phyloP scores from a whole-genome alignment of 768 basidiomycete species.

The Austroboletus festivus region DNA sequence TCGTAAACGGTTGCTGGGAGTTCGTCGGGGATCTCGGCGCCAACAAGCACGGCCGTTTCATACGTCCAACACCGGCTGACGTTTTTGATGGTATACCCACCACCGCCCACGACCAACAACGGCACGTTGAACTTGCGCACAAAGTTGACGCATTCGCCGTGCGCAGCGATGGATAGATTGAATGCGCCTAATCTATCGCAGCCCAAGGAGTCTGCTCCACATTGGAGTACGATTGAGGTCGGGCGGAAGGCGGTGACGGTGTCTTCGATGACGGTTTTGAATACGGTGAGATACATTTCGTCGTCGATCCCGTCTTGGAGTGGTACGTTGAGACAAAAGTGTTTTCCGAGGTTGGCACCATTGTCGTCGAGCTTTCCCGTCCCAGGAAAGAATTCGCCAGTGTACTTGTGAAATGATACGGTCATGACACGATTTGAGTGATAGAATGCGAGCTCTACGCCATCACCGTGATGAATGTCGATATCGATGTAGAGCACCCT shows the following conservation, averaged over 20 bases:
- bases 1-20: conserved; percentile 90
- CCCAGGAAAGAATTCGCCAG: conserved; percentile 96
- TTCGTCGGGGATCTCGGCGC: conserved; percentile 76
- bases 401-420: conserved; percentile 99
- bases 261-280: conserved; percentile 95
- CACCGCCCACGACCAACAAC: conserved; percentile 88
- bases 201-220: conserved; percentile 94
- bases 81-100: conserved; percentile 95
- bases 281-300: conserved; percentile 91
- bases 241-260: conserved; percentile 88
- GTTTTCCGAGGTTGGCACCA: conserved; percentile 81
- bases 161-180: conserved; percentile 95
- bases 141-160: conserved; percentile 97
- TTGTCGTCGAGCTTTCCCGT: conserved; percentile 96
- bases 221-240: conserved; percentile 89
- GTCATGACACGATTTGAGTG: conserved; percentile 98
- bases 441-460: conserved; percentile 97
- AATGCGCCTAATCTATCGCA: conserved; percentile 95
- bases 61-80: conserved; percentile 99
- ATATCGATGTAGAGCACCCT: conserved; percentile 98
- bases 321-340: conserved; percentile 94
- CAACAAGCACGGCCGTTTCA: conserved; percentile 92
- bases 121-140: conserved; percentile 92
- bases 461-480: conserved; percentile 98
- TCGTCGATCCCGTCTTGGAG: conserved; percentile 96